Evolutionary conservation across 768 basidiomycete genomes (phyloP).

Genomic region (Mycena metata): DNA sequence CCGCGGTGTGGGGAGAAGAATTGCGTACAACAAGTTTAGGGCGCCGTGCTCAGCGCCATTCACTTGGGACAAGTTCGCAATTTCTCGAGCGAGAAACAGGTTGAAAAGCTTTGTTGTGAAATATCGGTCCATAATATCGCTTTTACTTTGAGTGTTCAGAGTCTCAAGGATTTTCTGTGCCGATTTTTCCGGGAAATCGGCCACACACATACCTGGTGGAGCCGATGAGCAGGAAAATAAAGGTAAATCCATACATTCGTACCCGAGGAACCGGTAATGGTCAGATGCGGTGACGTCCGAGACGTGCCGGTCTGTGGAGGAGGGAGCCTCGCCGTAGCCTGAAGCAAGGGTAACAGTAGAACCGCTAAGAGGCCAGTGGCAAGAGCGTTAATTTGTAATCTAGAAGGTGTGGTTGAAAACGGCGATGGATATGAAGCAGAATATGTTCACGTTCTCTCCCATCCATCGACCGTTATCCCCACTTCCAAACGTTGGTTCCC

Average conservation of each 20-base stretch:
- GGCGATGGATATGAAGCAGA: no score
- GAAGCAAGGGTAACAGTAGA: constrained; percentile 7
- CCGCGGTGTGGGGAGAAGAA: constrained; percentile 17
- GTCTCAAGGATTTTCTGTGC: constrained; percentile 17
- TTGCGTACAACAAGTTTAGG: constrained; percentile 12
- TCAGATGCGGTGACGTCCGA: constrained; percentile 26
- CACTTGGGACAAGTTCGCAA: constrained; percentile 16
- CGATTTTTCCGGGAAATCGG: constrained; percentile 5
- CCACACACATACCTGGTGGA: constrained; percentile 6
- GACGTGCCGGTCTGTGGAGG: not conserved
- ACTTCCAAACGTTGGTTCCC: no score
- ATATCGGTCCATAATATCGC: no score
- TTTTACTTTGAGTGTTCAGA: constrained; percentile 24
- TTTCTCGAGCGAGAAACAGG: no score
- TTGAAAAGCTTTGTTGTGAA: no score
- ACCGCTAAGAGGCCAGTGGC: constrained; percentile 31
- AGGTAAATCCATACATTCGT: not conserved
- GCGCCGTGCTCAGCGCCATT: constrained; percentile 23
- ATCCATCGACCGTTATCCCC: no score
- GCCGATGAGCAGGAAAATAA: not conserved
- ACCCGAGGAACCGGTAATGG: constrained; percentile 29
- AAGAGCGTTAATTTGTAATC: constrained; percentile 34
- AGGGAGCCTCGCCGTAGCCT: constrained; percentile 23
- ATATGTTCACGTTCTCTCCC: no score
- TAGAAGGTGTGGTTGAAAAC: no score